A percentile compares a stretch with the other conserved stretches of the same genome.
phyloP scores from a whole-genome alignment of 371 early-diverging fungal species.

The Synchytrium microbalum region DNA sequence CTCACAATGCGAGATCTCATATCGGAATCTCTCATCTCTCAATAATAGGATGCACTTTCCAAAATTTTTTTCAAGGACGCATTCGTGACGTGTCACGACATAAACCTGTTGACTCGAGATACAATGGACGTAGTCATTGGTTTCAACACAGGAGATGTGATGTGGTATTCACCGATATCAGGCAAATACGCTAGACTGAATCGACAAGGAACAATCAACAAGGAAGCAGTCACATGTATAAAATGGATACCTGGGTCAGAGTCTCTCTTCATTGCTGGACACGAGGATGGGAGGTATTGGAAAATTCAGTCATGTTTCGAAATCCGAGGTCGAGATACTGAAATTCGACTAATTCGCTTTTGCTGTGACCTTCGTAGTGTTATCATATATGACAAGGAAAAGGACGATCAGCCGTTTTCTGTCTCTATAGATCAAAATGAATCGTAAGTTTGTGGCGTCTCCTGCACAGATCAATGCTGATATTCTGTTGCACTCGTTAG shows the following conservation, averaged over 20 bases:
- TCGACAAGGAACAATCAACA: constrained; percentile 64
- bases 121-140: constrained; percentile 82
- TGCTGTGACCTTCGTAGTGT: constrained; percentile 50
- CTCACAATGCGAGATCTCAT: background rate
- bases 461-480: background rate
- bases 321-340: too few relatives aligned
- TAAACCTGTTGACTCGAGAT: constrained; percentile 73
- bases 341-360: background rate
- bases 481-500: background rate
- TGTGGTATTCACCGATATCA: constrained; percentile 35
- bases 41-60: constrained; percentile 65
- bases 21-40: background rate
- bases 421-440: constrained; percentile 24
- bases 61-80: constrained; percentile 70
- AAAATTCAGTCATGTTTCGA: background rate
- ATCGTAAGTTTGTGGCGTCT: constrained; percentile 3
- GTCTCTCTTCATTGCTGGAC: constrained; percentile 70
- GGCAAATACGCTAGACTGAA: constrained; percentile 68
- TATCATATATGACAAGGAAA: constrained; percentile 77
- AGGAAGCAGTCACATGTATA: constrained; percentile 60
- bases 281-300: constrained; percentile 35
- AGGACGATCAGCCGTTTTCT: constrained; percentile 66
- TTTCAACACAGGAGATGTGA: constrained; percentile 43
- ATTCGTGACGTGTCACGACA: constrained; percentile 79
- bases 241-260: constrained; percentile 90